These are phyloP conservation scores for Trichophyton benhamiae DNA, from an alignment of 2,329 filamentous ascomycete species.

Conservation along the genomic window DNA sequence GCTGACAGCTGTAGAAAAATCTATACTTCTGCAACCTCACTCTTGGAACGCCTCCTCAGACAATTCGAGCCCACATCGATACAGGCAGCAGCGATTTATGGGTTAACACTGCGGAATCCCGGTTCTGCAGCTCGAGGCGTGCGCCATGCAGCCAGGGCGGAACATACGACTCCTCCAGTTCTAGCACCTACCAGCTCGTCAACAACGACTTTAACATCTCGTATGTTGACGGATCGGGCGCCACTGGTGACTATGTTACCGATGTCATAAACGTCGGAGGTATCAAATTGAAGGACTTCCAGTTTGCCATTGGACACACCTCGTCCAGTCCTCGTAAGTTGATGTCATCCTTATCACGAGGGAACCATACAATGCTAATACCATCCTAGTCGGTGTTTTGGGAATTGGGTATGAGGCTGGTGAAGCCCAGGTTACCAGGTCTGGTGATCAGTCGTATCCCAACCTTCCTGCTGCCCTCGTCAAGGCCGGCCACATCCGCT, in stretches of 20 bases:
- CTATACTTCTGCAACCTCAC: slow-evolving; percentile 48
- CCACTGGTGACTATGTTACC: slow-evolving; percentile 65
- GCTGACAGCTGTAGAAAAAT: slow-evolving; percentile 29
- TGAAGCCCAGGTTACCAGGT: slow-evolving; percentile 57
- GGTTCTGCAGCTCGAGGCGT: slow-evolving; percentile 41
- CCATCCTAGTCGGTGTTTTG: slow-evolving; percentile 54
- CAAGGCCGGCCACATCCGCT: slow-evolving; percentile 47
- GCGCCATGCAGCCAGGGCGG: slow-evolving; percentile 50
- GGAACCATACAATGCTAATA: slow-evolving; percentile 1
- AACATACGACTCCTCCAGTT: slow-evolving; percentile 56
- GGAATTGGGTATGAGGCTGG: slow-evolving; percentile 73
- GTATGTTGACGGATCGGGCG: slow-evolving; percentile 70
- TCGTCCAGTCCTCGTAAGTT: slow-evolving; percentile 34
- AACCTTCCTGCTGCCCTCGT: slow-evolving; percentile 59
- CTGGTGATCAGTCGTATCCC: slow-evolving; percentile 43
- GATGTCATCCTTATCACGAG: not conserved
- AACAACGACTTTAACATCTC: slow-evolving; percentile 73
- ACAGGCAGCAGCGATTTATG: slow-evolving; percentile 53
- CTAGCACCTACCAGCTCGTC: slow-evolving; percentile 63
- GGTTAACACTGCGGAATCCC: slow-evolving; percentile 53
- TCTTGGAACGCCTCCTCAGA: slow-evolving; percentile 46
- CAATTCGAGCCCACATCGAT: slow-evolving; percentile 46
- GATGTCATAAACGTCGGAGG: slow-evolving; percentile 53
- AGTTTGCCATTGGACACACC: slow-evolving; percentile 48
- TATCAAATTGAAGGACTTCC: slow-evolving; percentile 38